Base-by-base conservation (phyloP, 2,329 filamentous ascomycete species). In the Ascosphaera apis region DNA sequence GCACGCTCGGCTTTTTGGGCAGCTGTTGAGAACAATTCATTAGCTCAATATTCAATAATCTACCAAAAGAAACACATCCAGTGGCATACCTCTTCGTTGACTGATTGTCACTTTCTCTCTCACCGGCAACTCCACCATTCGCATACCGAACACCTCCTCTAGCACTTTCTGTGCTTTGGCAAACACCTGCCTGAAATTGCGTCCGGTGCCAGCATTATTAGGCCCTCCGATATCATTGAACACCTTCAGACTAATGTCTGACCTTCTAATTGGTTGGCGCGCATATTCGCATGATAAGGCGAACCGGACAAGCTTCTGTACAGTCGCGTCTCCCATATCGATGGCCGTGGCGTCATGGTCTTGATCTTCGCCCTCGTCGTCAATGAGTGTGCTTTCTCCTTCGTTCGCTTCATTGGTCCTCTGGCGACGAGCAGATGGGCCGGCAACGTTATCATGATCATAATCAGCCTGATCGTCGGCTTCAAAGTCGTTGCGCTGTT, bases 111-210 rank as follows among this genome's bases (percentile, higher is more conserved):
- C 66, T 53, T 83, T 91, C 48, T 93, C 86, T 47, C 68, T 69
- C 1, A 67, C 62, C 0, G 88, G 83, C 35, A 95, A 62, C 55
- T 93, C 84, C 3, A 71, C 65, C 64, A 98, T 68, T 52, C 84
- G 68, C 83, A 95, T 92, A n/a, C 88, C 88, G 55, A 92, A 95
- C 1, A 74, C 66, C 2, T 59, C 58, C 34, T 65, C 62, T 27
- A 98, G 60, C 44, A 78, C 68, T 23, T 61, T 55, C 52, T 98
- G 86, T 31, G 86, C 81, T 30, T 67, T 61, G 0, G 69, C 67
- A 48, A 92, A 93, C 3, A 93, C 71, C 9, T 58, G 53, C 50
- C 72, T 83, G 53, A 93, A 95, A 25, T 72, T 61, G 21, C 76
- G 65, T n/a, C n/a, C n/a, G n/a, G n/a, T n/a, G n/a, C n/a, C n/a